Evolutionary conservation across 352 stramenopile species (phyloP), one percentile per base, ranked within the genome.

Genomic region (Pythium biforme): DNA sequence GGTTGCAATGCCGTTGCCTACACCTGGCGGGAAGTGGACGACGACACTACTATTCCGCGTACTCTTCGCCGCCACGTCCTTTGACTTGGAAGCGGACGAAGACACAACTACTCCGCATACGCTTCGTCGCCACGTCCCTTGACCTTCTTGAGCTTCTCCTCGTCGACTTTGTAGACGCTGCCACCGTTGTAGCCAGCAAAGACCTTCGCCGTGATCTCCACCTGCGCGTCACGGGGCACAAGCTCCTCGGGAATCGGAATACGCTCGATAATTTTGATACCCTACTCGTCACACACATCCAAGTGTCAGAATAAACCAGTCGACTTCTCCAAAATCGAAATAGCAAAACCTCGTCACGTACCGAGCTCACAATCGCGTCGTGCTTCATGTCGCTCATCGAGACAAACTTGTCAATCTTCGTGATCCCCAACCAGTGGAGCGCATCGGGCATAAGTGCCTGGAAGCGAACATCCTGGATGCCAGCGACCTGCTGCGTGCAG

Each of bases 361-460:
- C 88, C 67, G 96, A 98, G 12, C 86, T 95, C 12, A 99, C 92
- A 69, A 99, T 99, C 39, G 97, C 97, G 68, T 99, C 94, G 83
- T 99, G 99, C 73, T 99, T 99, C 97, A 99, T 99, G 81, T 99
- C 97, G 66, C 88, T 98, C 97, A 99, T 99, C 50, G 90, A 97
- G 47, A 98, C 91, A 55, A 98, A 98, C 62, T 90, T 85, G 79
- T 98, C 88, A 59, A 96, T 95, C 74, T 94, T 95, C 17, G 76
- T 96, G 64, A 96, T 97, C 52, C 97, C 97, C 23, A 99, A 86
- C 90, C 97, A 99, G 76, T 99, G 97, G n/a, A 99, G 77, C 1
- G 96, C 92, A 81, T 99, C 97, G 4, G 97, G 97, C 97, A 99
- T 99, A 23, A 99, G 73, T 3, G 97, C 96, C 75, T 99, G 97